A percentile compares a stretch with the other conserved stretches of the same genome.
Evolutionary conservation across 2,329 filamentous ascomycete species (phyloP).

Genomic region (Diaporthe nobilis): DNA sequence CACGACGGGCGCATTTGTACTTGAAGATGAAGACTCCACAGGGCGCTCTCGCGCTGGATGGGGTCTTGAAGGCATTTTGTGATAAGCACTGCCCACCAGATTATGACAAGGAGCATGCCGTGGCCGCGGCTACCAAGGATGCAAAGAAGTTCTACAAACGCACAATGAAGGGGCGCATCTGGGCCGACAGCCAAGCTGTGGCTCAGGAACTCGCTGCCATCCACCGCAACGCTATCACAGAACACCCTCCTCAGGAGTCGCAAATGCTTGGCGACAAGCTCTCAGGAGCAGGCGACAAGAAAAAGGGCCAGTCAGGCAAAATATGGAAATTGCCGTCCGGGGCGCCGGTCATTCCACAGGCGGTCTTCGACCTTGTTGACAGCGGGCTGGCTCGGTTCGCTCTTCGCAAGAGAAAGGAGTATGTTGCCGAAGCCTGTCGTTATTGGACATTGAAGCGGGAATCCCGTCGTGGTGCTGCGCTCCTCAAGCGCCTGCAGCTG

Average conservation of each 20-base stretch:
- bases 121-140: conserved; percentile 82
- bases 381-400: conserved; percentile 85
- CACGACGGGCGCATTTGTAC: conserved; percentile 87
- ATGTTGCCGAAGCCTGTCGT: conserved; percentile 90
- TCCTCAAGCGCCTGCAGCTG: conserved; percentile 92
- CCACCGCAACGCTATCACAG: conserved; percentile 72
- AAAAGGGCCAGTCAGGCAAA: conserved; percentile 78
- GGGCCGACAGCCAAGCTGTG: conserved; percentile 90
- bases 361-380: conserved; percentile 89
- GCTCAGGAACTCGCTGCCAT: conserved; percentile 85
- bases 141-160: conserved; percentile 92
- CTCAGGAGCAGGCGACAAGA: conserved; percentile 80
- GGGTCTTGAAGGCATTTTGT: conserved; percentile 93
- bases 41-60: conserved; percentile 81
- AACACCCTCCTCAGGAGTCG: conserved; percentile 84
- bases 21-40: conserved; percentile 97
- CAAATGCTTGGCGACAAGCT: conserved; percentile 89
- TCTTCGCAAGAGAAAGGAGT: conserved; percentile 88
- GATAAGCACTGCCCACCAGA: conserved; percentile 94
- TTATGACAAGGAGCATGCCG: conserved; percentile 88
- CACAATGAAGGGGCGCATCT: conserved; percentile 89
- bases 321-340: conserved; percentile 96
- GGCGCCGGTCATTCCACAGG: conserved; percentile 92
- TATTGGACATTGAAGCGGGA: conserved; percentile 99
- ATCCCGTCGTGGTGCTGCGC: conserved; percentile 88